Base-by-base conservation (phyloP, 2,329 filamentous ascomycete genomes). In the Ilyonectria robusta region DNA sequence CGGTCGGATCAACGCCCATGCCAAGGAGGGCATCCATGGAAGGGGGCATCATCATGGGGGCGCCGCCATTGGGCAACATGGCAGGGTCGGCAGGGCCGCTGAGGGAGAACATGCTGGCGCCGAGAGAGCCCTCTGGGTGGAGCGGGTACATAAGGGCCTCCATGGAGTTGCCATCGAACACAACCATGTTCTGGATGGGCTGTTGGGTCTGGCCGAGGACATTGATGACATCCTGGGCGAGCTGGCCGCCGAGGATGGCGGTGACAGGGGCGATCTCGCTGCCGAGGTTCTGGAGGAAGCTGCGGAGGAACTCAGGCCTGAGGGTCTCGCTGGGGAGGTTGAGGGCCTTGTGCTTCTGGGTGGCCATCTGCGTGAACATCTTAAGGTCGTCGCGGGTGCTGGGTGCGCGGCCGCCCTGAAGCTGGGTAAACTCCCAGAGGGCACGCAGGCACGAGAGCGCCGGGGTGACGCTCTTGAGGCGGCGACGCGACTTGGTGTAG, bases 201-300 rank as follows among this genome's bases (percentile, higher is more conserved):
- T 98, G 96, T 82, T 98, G 94, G 46, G 93, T 91, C 78, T 93
- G 91, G 55, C 95, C 94, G 6, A 98, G 88, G 35, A 98, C 95
- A 76, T 98, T 98, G 82, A 99, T 98, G 58, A 97, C 94, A 78
- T 99, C 96, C 82, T 99, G 96, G 1, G 95, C 94, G 17, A 99
- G 87, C 79, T 95, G 91, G 10, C 95, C 96, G 55, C 96, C 96
- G 11, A 99, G 85, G 65, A 97, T 94, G 2, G 96, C 95, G 0
- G 93, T 92, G 9, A 97, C 94, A 8, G 96, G 94, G 13, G 93
- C 91, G 44, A 98, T 84, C 82, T 98, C 95, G 75, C 90, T 90
- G 62, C 91, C 92, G 6, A 98, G 85, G 73, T 97, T 97, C 80
- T 96, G 93, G 46, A 98, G 80, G 82, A 99, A 99, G 75, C 87